These are phyloP conservation scores for Paraphoma sp. DNA, from an alignment of 2,329 filamentous ascomycete species.

Conservation along the genomic window DNA sequence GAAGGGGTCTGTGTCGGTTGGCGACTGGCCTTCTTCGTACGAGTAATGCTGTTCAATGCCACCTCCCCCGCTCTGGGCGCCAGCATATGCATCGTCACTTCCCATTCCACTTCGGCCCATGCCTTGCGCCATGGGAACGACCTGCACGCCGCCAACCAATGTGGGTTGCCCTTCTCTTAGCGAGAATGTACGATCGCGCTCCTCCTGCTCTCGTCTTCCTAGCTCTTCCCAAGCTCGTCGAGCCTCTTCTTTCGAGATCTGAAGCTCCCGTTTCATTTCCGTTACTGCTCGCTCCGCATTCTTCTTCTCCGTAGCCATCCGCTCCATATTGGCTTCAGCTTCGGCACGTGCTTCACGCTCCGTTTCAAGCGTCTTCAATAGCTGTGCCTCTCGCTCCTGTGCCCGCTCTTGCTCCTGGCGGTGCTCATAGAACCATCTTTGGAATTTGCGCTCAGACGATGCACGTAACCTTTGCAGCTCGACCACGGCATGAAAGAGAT, in stretches of 20 bases:
- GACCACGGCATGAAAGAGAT: constrained; percentile 96
- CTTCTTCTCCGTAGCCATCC: constrained; percentile 71
- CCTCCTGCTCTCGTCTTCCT: constrained; percentile 89
- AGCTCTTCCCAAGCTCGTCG: constrained; percentile 97
- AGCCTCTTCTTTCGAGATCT: constrained; percentile 95
- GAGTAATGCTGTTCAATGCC: constrained; percentile 54
- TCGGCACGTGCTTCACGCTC: constrained; percentile 76
- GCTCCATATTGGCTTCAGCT: constrained; percentile 69
- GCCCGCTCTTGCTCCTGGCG: constrained; percentile 84
- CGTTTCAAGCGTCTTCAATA: constrained; percentile 76
- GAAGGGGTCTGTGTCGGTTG: constrained; percentile 69
- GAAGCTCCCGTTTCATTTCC: constrained; percentile 90
- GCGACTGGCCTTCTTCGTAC: constrained; percentile 59
- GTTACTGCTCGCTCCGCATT: constrained; percentile 78
- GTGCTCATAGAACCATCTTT: constrained; percentile 98
- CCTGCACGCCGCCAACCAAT: constrained; percentile 89
- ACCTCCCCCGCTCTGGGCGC: constrained; percentile 39
- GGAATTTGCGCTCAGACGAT: constrained; percentile 96
- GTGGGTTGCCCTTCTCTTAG: constrained; percentile 87
- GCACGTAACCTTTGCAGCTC: constrained; percentile 92
- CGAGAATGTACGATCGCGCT: constrained; percentile 84
- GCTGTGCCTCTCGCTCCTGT: constrained; percentile 79
- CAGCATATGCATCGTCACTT: constrained; percentile 40
- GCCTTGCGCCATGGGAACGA: constrained; percentile 87
- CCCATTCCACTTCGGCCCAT: constrained; percentile 53